phyloP scores from a whole-genome alignment of 805 yeast species.

The Debaryomyces tyrocola region DNA sequence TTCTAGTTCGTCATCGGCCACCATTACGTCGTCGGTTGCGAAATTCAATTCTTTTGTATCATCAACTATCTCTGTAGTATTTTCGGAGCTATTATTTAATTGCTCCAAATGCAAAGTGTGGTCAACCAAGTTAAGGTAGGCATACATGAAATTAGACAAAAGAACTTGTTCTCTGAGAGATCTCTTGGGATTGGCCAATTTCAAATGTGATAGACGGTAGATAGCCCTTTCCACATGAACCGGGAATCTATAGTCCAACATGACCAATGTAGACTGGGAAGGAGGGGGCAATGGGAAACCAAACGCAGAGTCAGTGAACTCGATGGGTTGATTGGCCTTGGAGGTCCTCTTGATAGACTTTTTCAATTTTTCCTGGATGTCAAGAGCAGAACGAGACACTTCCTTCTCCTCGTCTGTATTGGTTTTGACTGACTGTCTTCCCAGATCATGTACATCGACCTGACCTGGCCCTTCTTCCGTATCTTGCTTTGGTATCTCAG shows the following conservation, averaged over 20 bases:
- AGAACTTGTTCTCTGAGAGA: slow-evolving; percentile 90
- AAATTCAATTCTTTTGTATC: slow-evolving; percentile 9
- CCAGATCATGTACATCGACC: background rate
- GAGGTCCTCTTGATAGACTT: slow-evolving; percentile 42
- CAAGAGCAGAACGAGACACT: slow-evolving; percentile 12
- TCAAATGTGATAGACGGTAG: slow-evolving; percentile 87
- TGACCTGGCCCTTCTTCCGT: background rate
- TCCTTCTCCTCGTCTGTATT: background rate
- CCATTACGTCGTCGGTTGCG: slow-evolving; percentile 9
- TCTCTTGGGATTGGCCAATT: slow-evolving; percentile 90
- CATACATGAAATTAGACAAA: slow-evolving; percentile 95
- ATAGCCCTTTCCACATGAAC: slow-evolving; percentile 96
- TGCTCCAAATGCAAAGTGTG: slow-evolving; percentile 78
- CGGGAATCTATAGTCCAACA: slow-evolving; percentile 86
- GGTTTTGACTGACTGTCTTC: background rate
- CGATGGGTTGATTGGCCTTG: slow-evolving; percentile 46
- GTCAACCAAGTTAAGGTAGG: slow-evolving; percentile 90
- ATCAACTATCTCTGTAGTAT: slow-evolving; percentile 7
- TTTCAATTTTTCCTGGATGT: slow-evolving; percentile 44
- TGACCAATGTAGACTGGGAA: slow-evolving; percentile 70
- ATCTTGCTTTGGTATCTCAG: background rate
- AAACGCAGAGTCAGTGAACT: slow-evolving; percentile 73
- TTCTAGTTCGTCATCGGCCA: slow-evolving; percentile 11
- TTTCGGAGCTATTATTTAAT: slow-evolving; percentile 35
- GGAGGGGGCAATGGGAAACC: slow-evolving; percentile 87